Evolutionary conservation across 2,329 filamentous ascomycete species (phyloP).

Genomic region (Penicillium sp.): DNA sequence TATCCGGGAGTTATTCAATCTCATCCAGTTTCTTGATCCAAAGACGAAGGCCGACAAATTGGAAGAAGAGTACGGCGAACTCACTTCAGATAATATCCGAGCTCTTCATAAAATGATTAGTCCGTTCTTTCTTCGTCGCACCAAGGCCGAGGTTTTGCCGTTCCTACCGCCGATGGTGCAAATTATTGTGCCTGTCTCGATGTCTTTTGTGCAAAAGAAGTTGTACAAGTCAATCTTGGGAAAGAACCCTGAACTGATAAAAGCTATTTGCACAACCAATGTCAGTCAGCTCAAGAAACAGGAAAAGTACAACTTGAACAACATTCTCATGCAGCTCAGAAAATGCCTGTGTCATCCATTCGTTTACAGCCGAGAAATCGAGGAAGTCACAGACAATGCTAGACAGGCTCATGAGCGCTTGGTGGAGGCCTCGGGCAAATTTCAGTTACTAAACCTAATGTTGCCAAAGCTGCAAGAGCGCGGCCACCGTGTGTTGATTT

Average conservation of each 20-base stretch:
- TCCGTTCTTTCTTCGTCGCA: constrained; percentile 70
- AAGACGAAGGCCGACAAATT: constrained; percentile 68
- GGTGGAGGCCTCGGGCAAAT: constrained; percentile 86
- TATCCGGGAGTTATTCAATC: constrained; percentile 88
- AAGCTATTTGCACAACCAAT: constrained; percentile 73
- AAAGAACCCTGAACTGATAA: constrained; percentile 86
- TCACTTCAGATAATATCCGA: constrained; percentile 79
- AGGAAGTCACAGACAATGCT: constrained; percentile 70
- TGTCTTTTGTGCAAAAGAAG: constrained; percentile 91
- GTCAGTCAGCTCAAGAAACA: constrained; percentile 61
- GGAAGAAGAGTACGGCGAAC: constrained; percentile 71
- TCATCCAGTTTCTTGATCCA: constrained; percentile 90
- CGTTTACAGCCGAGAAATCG: constrained; percentile 85
- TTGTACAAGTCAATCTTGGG: constrained; percentile 91
- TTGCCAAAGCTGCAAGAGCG: constrained; percentile 81
- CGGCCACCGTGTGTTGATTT: constrained; percentile 88
- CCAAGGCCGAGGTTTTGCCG: constrained; percentile 85
- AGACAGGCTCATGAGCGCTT: constrained; percentile 72
- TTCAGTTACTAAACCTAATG: constrained; percentile 80
- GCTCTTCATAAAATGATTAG: constrained; percentile 82
- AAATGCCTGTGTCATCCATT: constrained; percentile 97
- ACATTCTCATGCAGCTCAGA: constrained; percentile 91
- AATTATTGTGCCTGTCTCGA: constrained; percentile 92
- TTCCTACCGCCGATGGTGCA: constrained; percentile 92
- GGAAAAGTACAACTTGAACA: constrained; percentile 81